These are phyloP conservation scores for Ogataea trehalophila DNA, from an alignment of 805 yeast species.

Conservation along the genomic window DNA sequence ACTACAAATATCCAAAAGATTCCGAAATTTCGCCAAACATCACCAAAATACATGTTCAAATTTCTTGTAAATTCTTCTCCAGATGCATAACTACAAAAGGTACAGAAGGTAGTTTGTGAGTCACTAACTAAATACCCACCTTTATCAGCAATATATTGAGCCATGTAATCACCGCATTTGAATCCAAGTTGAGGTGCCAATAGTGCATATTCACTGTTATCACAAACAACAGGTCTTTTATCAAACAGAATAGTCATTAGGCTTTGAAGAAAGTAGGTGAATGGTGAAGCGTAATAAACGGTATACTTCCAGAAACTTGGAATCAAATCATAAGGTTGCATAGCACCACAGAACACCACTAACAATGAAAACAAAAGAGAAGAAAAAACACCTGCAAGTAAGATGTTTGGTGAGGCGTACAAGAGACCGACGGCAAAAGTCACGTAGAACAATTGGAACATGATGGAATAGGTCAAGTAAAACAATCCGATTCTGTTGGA, in stretches of 20 bases:
- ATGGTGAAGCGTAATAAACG: constrained; percentile 41
- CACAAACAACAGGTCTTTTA: constrained; percentile 34
- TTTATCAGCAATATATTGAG: constrained; percentile 28
- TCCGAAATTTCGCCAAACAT: constrained; percentile 28
- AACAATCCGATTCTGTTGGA: constrained; percentile 34
- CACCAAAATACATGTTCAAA: constrained; percentile 10
- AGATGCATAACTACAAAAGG: constrained; percentile 18
- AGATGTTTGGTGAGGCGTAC: constrained; percentile 39
- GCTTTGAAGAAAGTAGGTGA: constrained; percentile 43
- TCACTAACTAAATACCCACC: constrained; percentile 46
- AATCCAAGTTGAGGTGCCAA: constrained; percentile 42
- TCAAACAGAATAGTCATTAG: constrained; percentile 38
- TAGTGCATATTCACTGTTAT: constrained; percentile 31
- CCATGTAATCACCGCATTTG: constrained; percentile 45
- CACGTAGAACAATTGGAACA: constrained; percentile 26
- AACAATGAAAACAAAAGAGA: constrained; percentile 33
- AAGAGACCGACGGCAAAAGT: constrained; percentile 37
- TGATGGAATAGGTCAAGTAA: constrained; percentile 30
- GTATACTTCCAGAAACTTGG: constrained; percentile 46
- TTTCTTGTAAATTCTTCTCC: constrained; percentile 19
- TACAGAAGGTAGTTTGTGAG: constrained; percentile 13
- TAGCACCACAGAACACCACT: constrained; percentile 36
- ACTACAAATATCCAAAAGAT: constrained; percentile 33
- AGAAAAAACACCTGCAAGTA: constrained; percentile 37
- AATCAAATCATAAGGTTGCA: constrained; percentile 39